Base-by-base conservation (phyloP, 495 filamentous ascomycete genomes). In the Durotheca rogersii region DNA sequence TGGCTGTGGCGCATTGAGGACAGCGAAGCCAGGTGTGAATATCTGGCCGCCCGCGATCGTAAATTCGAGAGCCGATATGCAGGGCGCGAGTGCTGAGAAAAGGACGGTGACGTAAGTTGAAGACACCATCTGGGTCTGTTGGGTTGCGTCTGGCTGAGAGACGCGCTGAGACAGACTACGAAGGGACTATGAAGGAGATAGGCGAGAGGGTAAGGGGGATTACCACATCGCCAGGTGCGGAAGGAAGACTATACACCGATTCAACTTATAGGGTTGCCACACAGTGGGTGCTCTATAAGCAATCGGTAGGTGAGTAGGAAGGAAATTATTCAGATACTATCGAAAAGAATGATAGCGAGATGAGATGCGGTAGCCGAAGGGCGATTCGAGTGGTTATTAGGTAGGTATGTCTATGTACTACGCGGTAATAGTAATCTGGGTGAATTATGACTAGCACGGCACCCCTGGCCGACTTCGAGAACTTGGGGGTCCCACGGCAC, bases 1-100 rank as follows among this genome's bases (percentile, higher is more conserved):
- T 23, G 84, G 84, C 58, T 87, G 83, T 9, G 83, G 84, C 35
- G 81, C 71, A 65, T 84, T 76, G 14, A 86, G 60, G 44, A 86
- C 76, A 7, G 75, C 82, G 51, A 85, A 69, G 3, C 83, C 82
- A 7, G 83, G 83, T 2, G 82, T 86, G 51, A 72, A 84, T 46
- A 85, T 75, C 56, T 85, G 81, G 20, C 82, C 81, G 37, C 75
- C 76, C 6, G 81, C 67, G 23, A 80, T 69, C 11, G 72, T 76
- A 46, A 83, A 79, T 58, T 74, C 60, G 19, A 63, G 51, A 1
- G 67, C 66, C n/a, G 43, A 45, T 9, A 41, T 31, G 6, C 32
- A 42, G 15, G 57, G 49, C 19, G 50, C 20, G 14, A 68, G 53
- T 39, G 62, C 45, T 14, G 49, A 39, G 15, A 63, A 41, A 30